Evolutionary conservation across 2,329 filamentous ascomycete genomes (phyloP).

Genomic region (Gnomoniopsis sp.): DNA sequence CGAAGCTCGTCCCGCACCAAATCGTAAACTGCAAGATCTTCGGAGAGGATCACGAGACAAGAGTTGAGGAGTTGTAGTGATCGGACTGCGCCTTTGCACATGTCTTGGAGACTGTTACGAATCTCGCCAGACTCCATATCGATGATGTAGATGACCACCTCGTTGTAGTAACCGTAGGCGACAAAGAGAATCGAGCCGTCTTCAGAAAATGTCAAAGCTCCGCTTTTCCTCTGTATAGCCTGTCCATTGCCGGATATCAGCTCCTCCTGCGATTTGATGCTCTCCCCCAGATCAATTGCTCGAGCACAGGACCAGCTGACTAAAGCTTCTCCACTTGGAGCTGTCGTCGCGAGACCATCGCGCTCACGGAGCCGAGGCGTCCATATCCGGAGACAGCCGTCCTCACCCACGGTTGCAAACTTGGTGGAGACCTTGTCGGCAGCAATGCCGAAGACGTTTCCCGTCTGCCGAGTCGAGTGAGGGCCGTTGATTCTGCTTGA

Average conservation of each 20-base stretch:
- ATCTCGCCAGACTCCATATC: conserved; percentile 68
- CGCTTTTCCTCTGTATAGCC: conserved; percentile 42
- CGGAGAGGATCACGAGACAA: conserved; percentile 71
- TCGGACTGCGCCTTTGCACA: conserved; percentile 63
- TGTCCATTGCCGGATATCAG: conserved; percentile 27
- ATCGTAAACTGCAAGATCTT: conserved; percentile 76
- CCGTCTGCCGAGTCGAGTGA: conserved; percentile 57
- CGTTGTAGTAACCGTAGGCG: conserved; percentile 51
- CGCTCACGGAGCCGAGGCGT: conserved; percentile 66
- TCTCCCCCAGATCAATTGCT: conserved; percentile 48
- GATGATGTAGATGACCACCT: conserved; percentile 70
- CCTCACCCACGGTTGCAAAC: conserved; percentile 83
- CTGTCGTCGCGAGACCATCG: conserved; percentile 63
- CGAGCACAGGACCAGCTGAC: conserved; percentile 73
- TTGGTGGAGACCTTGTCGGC: conserved; percentile 65
- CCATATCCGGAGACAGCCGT: conserved; percentile 79
- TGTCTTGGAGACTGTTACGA: conserved; percentile 61
- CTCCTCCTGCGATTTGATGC: conserved; percentile 32
- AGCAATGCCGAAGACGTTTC: conserved; percentile 68
- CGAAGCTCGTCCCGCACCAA: conserved; percentile 73
- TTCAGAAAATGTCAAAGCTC: conserved; percentile 73
- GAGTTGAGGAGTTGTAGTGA: conserved; percentile 70
- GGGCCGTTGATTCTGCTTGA: conserved; percentile 81
- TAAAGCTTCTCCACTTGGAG: conserved; percentile 53
- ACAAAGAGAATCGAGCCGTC: conserved; percentile 82